Evolutionary conservation across 2,329 filamentous ascomycete species (phyloP).

Genomic region (Claviceps arundinis): DNA sequence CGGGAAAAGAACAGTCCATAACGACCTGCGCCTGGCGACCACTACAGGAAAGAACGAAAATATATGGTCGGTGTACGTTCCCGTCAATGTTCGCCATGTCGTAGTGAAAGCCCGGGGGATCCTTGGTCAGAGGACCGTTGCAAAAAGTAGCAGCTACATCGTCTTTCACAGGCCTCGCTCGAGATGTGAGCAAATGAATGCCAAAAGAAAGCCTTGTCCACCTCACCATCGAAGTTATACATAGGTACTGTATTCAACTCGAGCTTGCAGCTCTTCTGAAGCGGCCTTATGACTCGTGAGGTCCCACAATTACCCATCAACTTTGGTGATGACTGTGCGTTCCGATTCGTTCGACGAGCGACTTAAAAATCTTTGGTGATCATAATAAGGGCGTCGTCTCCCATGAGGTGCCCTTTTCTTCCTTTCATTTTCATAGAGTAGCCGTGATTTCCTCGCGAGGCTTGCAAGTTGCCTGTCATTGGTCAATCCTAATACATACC

Average conservation of each 20-base stretch:
- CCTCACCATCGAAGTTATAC: conserved; percentile 56
- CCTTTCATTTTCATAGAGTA: conserved; percentile 58
- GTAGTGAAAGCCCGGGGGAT: conserved; percentile 76
- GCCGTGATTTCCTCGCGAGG: conserved; percentile 57
- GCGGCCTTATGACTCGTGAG: conserved; percentile 54
- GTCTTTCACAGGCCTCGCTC: conserved; percentile 83
- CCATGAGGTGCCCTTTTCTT: conserved; percentile 68
- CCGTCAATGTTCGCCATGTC: conserved; percentile 60
- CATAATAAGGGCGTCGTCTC: conserved; percentile 69
- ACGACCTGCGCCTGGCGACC: too few relatives aligned
- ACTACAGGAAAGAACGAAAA: background rate
- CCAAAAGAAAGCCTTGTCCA: conserved; percentile 87
- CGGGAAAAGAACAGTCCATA: too few relatives aligned
- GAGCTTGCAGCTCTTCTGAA: conserved; percentile 78
- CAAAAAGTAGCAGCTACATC: conserved; percentile 82
- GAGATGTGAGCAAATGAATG: conserved; percentile 91
- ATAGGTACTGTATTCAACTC: conserved; percentile 54
- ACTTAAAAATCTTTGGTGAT: conserved; percentile 78
- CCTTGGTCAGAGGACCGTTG: conserved; percentile 81
- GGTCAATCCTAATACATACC: background rate
- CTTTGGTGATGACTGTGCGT: conserved; percentile 74
- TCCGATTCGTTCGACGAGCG: conserved; percentile 66
- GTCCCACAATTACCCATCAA: conserved; percentile 85
- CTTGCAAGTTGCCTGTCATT: conserved; percentile 32
- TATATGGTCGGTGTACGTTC: conserved; percentile 9